A percentile compares a stretch with the other conserved stretches of the same genome.
phyloP scores from a whole-genome alignment of 495 filamentous ascomycete genomes.

The Sporormia fimetaria region DNA sequence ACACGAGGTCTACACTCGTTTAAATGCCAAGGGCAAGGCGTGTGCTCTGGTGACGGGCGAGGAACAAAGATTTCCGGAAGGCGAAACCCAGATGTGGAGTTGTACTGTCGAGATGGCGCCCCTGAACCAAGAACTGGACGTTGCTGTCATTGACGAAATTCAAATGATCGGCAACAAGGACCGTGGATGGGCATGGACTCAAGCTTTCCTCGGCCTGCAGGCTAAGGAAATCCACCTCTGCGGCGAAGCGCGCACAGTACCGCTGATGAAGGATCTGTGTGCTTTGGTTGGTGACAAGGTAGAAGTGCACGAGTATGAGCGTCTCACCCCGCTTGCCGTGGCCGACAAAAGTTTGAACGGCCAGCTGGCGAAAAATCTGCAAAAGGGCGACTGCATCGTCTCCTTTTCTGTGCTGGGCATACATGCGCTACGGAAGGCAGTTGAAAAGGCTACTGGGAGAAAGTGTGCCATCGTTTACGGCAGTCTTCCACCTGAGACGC shows the following conservation, averaged over 20 bases:
- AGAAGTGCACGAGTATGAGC: conserved; percentile 66
- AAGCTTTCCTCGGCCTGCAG: conserved; percentile 74
- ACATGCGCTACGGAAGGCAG: conserved; percentile 64
- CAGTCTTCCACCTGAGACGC: conserved; percentile 78
- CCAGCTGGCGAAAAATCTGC: conserved; percentile 46
- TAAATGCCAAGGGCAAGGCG: conserved; percentile 59
- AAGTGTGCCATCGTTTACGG: conserved; percentile 91
- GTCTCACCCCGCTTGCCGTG: conserved; percentile 65
- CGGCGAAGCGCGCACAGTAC: conserved; percentile 74
- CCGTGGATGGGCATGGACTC: conserved; percentile 95
- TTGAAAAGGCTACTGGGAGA: conserved; percentile 62
- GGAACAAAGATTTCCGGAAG: conserved; percentile 52
- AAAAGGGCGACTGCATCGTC: conserved; percentile 86
- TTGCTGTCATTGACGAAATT: conserved; percentile 95
- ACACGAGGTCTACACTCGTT: conserved; percentile 79
- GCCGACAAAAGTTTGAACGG: conserved; percentile 50
- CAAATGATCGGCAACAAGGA: conserved; percentile 81
- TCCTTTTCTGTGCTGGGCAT: conserved; percentile 72
- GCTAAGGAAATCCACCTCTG: conserved; percentile 88
- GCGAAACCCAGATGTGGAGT: conserved; percentile 45
- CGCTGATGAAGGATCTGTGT: conserved; percentile 69
- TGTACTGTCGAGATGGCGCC: conserved; percentile 97
- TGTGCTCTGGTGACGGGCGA: conserved; percentile 87
- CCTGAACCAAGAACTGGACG: conserved; percentile 57
- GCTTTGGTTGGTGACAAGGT: conserved; percentile 72